These are phyloP conservation scores for Leishmania aethiopica DNA, from an alignment of 208 protist genomes.

Conservation along the genomic window DNA sequence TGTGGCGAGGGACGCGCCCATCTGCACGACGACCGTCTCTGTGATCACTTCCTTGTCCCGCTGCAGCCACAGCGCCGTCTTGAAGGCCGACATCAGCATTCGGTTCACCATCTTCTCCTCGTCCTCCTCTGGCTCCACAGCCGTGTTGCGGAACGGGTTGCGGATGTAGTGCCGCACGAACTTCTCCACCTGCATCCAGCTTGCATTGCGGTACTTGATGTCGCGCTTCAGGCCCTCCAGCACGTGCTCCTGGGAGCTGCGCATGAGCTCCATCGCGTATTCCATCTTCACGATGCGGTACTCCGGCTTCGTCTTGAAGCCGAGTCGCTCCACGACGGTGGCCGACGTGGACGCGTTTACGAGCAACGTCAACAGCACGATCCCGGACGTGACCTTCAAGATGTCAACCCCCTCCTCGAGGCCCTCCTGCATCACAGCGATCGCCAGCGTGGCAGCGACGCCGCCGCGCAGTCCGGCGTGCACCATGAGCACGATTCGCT, in stretches of 20 bases:
- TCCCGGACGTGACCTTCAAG: constrained; percentile 76
- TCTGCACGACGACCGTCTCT: constrained; percentile 62
- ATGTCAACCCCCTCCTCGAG: constrained; percentile 58
- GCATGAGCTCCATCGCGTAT: constrained; percentile 57
- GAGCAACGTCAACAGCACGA: constrained; percentile 72
- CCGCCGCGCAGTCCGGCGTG: constrained; percentile 84
- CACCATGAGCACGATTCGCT: constrained; percentile 55
- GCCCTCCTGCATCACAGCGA: constrained; percentile 63
- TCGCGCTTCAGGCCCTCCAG: constrained; percentile 65
- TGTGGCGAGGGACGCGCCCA: constrained; percentile 33
- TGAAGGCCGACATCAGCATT: constrained; percentile 78
- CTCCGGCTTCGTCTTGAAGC: constrained; percentile 64
- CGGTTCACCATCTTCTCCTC: constrained; percentile 60
- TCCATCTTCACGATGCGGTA: constrained; percentile 67
- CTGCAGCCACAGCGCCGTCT: constrained; percentile 70
- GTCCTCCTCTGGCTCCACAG: constrained; percentile 37
- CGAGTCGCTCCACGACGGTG: constrained; percentile 45
- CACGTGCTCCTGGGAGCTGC: constrained; percentile 39
- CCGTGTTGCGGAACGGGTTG: constrained; percentile 54
- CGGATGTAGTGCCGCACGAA: constrained; percentile 47
- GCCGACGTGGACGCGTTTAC: constrained; percentile 77
- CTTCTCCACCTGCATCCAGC: constrained; percentile 67
- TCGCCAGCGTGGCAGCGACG: constrained; percentile 76
- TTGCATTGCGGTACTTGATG: constrained; percentile 69
- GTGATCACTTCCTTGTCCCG: constrained; percentile 69